These are phyloP conservation scores for Penicillium arizonense DNA, from an alignment of 495 filamentous ascomycete species.

Conservation along the genomic window DNA sequence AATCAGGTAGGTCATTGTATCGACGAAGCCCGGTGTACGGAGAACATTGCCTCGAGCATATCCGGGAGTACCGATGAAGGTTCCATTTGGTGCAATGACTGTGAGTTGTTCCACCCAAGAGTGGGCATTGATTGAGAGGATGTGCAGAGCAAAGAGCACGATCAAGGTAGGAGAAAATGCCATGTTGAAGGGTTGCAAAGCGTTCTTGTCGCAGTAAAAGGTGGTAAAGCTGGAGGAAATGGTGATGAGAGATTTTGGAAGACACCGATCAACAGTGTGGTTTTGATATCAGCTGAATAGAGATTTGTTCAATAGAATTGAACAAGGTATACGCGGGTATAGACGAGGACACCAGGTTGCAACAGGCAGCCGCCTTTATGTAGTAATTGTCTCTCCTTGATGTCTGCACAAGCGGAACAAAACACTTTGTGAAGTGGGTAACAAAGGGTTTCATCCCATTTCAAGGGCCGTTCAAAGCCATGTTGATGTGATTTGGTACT, in stretches of 20 bases:
- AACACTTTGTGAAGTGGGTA: too few relatives aligned
- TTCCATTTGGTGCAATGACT: constrained; percentile 70
- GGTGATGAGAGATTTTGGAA: too few relatives aligned
- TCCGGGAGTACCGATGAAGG: constrained; percentile 66
- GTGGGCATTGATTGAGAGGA: constrained; percentile 50
- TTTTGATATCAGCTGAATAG: too few relatives aligned
- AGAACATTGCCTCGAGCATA: constrained; percentile 62
- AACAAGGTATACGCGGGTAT: too few relatives aligned
- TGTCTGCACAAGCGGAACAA: too few relatives aligned
- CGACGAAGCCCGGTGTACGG: constrained; percentile 50
- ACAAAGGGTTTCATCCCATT: too few relatives aligned
- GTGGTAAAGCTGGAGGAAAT: background rate
- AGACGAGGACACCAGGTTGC: too few relatives aligned
- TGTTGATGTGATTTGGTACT: constrained; percentile 5
- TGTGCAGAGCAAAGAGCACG: constrained; percentile 34
- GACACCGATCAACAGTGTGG: too few relatives aligned
- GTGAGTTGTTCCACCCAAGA: constrained; percentile 75
- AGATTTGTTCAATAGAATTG: too few relatives aligned
- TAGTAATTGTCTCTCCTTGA: too few relatives aligned
- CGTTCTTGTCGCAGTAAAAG: background rate
- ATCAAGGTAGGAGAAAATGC: constrained; percentile 11
- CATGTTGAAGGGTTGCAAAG: background rate
- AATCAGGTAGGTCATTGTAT: constrained; percentile 53
- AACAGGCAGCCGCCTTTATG: too few relatives aligned
- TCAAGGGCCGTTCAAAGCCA: constrained; percentile 3